Evolutionary conservation across 495 filamentous ascomycete genomes (phyloP).

Genomic region (Neurospora tetrasperma): DNA sequence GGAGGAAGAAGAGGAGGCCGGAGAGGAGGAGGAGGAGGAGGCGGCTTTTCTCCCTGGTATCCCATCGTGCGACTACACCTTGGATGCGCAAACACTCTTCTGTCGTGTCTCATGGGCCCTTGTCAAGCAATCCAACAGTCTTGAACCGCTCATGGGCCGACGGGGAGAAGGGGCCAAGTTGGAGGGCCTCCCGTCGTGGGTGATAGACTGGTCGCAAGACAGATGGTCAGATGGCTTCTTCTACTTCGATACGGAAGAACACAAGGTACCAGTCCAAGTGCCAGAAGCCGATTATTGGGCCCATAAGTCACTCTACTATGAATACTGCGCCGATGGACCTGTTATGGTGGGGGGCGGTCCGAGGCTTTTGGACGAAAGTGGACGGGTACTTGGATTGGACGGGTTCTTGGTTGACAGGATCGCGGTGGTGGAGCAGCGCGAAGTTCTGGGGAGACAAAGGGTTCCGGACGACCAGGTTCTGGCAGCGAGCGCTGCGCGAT

Average conservation of each 20-base stretch:
- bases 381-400: not conserved
- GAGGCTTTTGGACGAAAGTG: not conserved
- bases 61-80: not conserved
- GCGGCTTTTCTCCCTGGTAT: not conserved
- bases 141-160: not conserved
- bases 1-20: not conserved
- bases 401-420: not conserved
- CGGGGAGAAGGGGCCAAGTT: no score
- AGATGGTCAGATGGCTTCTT: no score
- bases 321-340: not conserved
- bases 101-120: not conserved
- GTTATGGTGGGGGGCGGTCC: not conserved
- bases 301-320: no score
- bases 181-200: no score
- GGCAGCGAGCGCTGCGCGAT: not conserved
- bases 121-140: not conserved
- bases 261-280: no score
- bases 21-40: not conserved
- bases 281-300: no score
- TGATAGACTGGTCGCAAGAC: no score
- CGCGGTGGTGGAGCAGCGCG: not conserved
- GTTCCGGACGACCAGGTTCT: not conserved
- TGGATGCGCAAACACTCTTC: not conserved
- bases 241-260: no score
- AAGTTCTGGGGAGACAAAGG: not conserved